Conservation (phyloP, 495 filamentous ascomycete species). For the Aspergillus affinis region DNA sequence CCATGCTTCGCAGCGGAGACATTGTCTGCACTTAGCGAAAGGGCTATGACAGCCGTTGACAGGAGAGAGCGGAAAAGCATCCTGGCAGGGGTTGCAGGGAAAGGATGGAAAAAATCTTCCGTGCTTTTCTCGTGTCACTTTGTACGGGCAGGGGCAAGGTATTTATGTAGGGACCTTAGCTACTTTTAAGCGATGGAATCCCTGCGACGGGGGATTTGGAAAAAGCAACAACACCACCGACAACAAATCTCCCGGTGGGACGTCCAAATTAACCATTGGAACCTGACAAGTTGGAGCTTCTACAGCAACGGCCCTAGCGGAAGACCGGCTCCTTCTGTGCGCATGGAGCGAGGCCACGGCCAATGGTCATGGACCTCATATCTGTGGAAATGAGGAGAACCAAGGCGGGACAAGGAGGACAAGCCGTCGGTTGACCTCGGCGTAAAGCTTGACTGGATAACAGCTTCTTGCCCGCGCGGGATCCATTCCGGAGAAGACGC, state of each 20-base stretch:
- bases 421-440: not conserved
- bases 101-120: not conserved
- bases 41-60: constrained; percentile 27
- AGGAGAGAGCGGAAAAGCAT: constrained; percentile 36
- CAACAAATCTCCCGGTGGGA: not conserved
- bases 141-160: not conserved
- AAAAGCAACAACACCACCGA: not conserved
- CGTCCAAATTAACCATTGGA: constrained; percentile 5
- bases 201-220: not conserved
- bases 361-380: constrained; percentile 1
- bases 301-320: not conserved
- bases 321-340: not conserved
- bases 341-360: not conserved
- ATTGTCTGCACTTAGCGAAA: constrained; percentile 29
- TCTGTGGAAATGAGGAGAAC: constrained; percentile 1
- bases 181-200: not conserved
- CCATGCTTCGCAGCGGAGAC: constrained; percentile 30
- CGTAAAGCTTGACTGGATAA: not conserved
- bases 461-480: not conserved
- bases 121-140: not conserved
- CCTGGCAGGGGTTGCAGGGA: not conserved
- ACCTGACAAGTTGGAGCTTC: not conserved
- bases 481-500: not conserved
- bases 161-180: not conserved
- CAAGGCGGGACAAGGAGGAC: not conserved